Conservation (phyloP, 345 rosid genomes). For the Gossypioides kirkii region DNA sequence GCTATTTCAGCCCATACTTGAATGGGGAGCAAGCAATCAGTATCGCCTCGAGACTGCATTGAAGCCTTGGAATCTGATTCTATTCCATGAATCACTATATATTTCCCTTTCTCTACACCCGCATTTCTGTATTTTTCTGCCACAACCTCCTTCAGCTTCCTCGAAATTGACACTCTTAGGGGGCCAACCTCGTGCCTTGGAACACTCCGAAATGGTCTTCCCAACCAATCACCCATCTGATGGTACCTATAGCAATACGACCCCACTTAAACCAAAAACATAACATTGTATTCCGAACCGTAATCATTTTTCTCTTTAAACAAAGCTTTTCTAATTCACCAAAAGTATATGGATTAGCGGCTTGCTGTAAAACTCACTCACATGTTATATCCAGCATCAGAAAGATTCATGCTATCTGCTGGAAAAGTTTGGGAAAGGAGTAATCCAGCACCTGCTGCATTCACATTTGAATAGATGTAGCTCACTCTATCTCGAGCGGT, state of each 20-base stretch:
- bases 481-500: slow-evolving; percentile 82
- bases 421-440: slow-evolving; percentile 73
- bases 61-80: slow-evolving; percentile 95
- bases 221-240: slow-evolving; percentile 83
- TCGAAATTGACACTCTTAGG: slow-evolving; percentile 68
- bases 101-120: slow-evolving; percentile 74
- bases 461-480: slow-evolving; percentile 85
- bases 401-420: slow-evolving; percentile 55
- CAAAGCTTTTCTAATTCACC: neutral
- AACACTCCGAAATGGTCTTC: slow-evolving; percentile 71
- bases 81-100: slow-evolving; percentile 82
- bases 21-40: slow-evolving; percentile 74
- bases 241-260: slow-evolving; percentile 52
- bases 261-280: neutral
- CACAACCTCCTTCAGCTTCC: slow-evolving; percentile 70
- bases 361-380: slow-evolving; percentile 41
- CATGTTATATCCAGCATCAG: slow-evolving; percentile 76
- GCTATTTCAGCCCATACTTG: slow-evolving; percentile 63
- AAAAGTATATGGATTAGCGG: neutral
- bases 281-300: neutral
- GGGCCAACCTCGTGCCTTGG: slow-evolving; percentile 66
- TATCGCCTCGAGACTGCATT: slow-evolving; percentile 82
- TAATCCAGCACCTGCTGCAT: slow-evolving; percentile 92
- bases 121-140: slow-evolving; percentile 64
- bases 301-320: neutral